Percentiles rank a stretch among this genome's conserved stretches.
Evolutionary conservation across 192 early-diverging fungal genomes (phyloP).

Genomic region (Ambispora gerdemannii): DNA sequence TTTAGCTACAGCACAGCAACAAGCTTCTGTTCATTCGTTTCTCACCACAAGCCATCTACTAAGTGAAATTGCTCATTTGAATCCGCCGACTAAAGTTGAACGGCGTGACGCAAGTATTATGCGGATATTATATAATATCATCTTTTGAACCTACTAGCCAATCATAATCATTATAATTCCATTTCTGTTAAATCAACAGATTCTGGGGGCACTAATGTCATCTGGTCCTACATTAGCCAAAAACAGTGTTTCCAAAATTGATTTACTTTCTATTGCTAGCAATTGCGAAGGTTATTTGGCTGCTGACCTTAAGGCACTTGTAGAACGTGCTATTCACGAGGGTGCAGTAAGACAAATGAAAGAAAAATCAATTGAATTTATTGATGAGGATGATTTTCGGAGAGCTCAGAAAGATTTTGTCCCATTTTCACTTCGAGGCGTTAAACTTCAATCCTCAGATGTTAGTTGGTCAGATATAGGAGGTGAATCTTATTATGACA

Average conservation of each 20-base stretch:
- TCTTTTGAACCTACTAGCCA: too few relatives aligned
- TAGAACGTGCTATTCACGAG: conserved; percentile 80
- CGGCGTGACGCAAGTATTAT: conserved; percentile 54
- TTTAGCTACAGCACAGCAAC: conserved; percentile 65
- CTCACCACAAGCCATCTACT: conserved; percentile 61
- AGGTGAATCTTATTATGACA: conserved; percentile 35
- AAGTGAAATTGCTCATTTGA: conserved; percentile 59
- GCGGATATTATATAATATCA: too few relatives aligned
- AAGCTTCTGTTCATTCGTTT: conserved; percentile 56
- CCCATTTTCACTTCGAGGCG: conserved; percentile 74
- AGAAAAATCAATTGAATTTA: conserved; percentile 25
- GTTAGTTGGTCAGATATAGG: conserved; percentile 90
- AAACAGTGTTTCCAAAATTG: conserved; percentile 55
- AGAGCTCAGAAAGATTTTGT: conserved; percentile 75
- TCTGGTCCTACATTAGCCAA: conserved; percentile 46
- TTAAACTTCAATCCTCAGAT: conserved; percentile 71
- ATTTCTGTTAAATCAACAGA: conserved; percentile 47
- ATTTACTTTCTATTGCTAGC: conserved; percentile 68
- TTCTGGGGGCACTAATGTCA: conserved; percentile 67
- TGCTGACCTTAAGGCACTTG: conserved; percentile 71
- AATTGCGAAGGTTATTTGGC: conserved; percentile 87
- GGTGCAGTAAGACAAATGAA: conserved; percentile 65
- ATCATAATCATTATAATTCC: too few relatives aligned
- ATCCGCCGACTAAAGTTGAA: conserved; percentile 60
- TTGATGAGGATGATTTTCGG: conserved; percentile 57